Base-by-base conservation (phyloP, 495 filamentous ascomycete genomes). In the Podospora anserina region DNA sequence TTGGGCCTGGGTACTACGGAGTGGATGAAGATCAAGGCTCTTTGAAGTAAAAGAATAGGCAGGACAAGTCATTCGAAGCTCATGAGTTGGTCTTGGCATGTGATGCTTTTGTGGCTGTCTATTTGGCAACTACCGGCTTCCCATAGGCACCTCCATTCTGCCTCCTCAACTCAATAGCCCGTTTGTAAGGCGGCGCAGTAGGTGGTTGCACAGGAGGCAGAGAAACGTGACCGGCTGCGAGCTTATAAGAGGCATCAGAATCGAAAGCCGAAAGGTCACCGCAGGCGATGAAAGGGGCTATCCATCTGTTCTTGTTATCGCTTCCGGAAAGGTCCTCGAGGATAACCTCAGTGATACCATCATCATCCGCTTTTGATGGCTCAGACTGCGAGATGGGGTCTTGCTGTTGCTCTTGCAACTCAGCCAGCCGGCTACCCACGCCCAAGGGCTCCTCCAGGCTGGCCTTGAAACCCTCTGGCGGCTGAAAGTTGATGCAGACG, bases 161-260 rank as follows among this genome's bases (percentile, higher is more conserved):
- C 77, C 89, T 89, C 72, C 92, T 86, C 80, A 96, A 79, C 76
- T 99, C 95, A 67, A 99, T 81, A 3, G 96, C 95, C 18, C 88
- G 86, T 76, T 93, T 93, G 69, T 99, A 99, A 0, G 95, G 96
- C 2, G 95, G 95, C 7, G 96, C 96, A 11, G 93, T 98, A 5
- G 95, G 95, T 5, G 94, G 94, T 70, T 97, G 95, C n/a, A 99
- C 86, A 0, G 95, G 95, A 76, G 97, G 94, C 39, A 97, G 86
- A 64, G 88, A 92, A 55, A 91, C 85, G 72, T 93, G 85, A 64
- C 84, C 83, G 13, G 85, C 83, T 1, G 95, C 93, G 11, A 99
- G 82, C 68, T 89, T 85, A 79, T 97, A 97, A 1, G 92, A 92
- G 20, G 95, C 95, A 83, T 99, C 95, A 0, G 94, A 91, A 78